These are phyloP conservation scores for Elsinoe fawcettii DNA, from an alignment of 2,329 filamentous ascomycete genomes.

Conservation along the genomic window DNA sequence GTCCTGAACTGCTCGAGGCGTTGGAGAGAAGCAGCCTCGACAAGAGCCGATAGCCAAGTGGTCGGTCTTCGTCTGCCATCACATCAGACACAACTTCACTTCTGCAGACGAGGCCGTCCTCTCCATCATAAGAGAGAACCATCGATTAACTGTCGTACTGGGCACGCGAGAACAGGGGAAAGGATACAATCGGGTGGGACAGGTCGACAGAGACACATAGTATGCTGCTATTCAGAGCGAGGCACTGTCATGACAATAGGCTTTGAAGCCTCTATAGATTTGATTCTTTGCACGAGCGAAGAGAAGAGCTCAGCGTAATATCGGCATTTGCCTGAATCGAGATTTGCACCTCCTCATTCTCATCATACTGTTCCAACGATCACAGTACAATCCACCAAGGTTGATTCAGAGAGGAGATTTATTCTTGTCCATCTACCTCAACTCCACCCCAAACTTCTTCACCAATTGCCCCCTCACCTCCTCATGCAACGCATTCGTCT, in stretches of 20 bases:
- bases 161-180: background rate
- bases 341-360: background rate
- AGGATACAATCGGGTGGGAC: background rate
- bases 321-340: background rate
- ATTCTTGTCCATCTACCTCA: constrained; percentile 46
- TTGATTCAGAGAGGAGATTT: background rate
- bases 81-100: background rate
- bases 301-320: background rate
- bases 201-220: background rate
- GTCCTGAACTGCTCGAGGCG: constrained; percentile 84
- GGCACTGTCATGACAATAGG: background rate
- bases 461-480: constrained; percentile 59
- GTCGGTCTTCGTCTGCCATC: constrained; percentile 2
- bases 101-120: constrained; percentile 2
- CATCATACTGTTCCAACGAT: background rate
- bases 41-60: constrained; percentile 17
- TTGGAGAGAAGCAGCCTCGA: constrained; percentile 59
- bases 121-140: background rate
- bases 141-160: too few species aligned
- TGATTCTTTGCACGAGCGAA: background rate
- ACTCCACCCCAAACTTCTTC: constrained; percentile 66
- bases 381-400: background rate
- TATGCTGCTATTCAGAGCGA: background rate
- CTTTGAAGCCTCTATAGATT: background rate
- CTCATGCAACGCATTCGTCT: constrained; percentile 70